A percentile compares a stretch with the other conserved stretches of the same genome.
Conservation (phyloP, 768 basidiomycete species). For the Russula griseocarnosa region DNA sequence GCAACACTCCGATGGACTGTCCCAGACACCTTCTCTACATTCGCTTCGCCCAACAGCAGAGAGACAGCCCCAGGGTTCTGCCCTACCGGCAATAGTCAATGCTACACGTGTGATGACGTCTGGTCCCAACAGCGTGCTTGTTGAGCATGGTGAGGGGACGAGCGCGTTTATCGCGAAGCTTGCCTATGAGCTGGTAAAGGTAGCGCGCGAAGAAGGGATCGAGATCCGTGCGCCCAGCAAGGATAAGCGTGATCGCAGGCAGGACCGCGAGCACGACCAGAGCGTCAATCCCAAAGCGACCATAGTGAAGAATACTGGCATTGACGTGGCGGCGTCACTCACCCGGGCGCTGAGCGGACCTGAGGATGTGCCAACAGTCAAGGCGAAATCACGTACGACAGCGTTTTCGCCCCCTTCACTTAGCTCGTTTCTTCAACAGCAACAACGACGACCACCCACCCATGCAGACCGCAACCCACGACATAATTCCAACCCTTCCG, state of each 20-base stretch:
- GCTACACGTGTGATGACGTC: constrained; percentile 86
- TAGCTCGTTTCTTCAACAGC: constrained; percentile 53
- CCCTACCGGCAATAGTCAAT: constrained; percentile 71
- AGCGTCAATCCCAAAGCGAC: constrained; percentile 19
- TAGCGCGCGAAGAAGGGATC: constrained; percentile 61
- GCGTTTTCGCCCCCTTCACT: constrained; percentile 58
- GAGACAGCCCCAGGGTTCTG: constrained; percentile 51
- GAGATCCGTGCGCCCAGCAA: constrained; percentile 46
- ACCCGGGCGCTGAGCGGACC: constrained; percentile 27
- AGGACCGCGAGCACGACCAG: constrained; percentile 24
- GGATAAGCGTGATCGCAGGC: constrained; percentile 40
- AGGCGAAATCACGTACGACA: constrained; percentile 35
- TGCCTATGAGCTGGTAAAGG: constrained; percentile 63
- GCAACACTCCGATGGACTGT: constrained; percentile 13
- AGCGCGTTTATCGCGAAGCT: constrained; percentile 55
- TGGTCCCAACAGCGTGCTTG: constrained; percentile 68
- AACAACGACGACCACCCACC: constrained; percentile 42
- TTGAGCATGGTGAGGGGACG: constrained; percentile 64
- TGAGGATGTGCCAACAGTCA: constrained; percentile 16
- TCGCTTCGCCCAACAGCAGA: constrained; percentile 29
- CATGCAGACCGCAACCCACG: constrained; percentile 31
- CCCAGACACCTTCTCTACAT: constrained; percentile 26
- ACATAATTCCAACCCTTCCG: constrained; percentile 4
- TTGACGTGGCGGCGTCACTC: constrained; percentile 43
- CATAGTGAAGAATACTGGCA: constrained; percentile 33